Evolutionary conservation across 2,329 filamentous ascomycete genomes (phyloP), one percentile per base, ranked within the genome.

Genomic region (Penicillium rolfsii): DNA sequence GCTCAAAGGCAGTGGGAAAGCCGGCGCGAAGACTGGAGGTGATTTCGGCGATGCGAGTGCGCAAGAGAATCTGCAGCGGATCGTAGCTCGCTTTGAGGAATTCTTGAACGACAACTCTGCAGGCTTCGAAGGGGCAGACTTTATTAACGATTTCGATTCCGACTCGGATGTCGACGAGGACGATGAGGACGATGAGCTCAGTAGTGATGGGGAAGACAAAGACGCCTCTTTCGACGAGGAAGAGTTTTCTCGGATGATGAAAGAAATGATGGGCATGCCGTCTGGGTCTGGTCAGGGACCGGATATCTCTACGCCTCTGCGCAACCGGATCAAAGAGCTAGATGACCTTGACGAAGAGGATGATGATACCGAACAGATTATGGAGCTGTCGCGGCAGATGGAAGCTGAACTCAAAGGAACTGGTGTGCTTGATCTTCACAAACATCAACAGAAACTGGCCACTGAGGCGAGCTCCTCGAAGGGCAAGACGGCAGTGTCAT

Each of bases 11-110:
- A 81, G 84, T 33, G 83, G 84, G 0, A 81, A 78, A 50, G 68
- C 60, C 16, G 63, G 71, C 48, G 64, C 55, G 12, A 68, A 65
- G 4, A 64, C 52, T 24, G 52, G 50, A 6, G 77, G 76, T 0
- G 71, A 69, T 8, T 83, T 83, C 67, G 81, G 80, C n/a, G 77
- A 80, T 48, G 77, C 78, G 41, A 73, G 71, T 7, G 73, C 79
- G 1, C 75, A 82, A 56, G 76, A 79, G 65, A 80, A 97, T 72
- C 81, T 99, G 24, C 88, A 90, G 57, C 94, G 94, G 71, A 97
- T 98, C 74, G 95, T 99, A 0, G 89, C 91, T 50, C 87, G 92
- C n/a, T 98, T 99, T 71, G 93, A 97, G 71, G 83, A 90, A 12
- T 98, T 99, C 69, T 77, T 99, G 49, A 91, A 96, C 58, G 91